Base-by-base conservation (phyloP, 768 basidiomycete genomes). In the Mycena sanguinolenta region DNA sequence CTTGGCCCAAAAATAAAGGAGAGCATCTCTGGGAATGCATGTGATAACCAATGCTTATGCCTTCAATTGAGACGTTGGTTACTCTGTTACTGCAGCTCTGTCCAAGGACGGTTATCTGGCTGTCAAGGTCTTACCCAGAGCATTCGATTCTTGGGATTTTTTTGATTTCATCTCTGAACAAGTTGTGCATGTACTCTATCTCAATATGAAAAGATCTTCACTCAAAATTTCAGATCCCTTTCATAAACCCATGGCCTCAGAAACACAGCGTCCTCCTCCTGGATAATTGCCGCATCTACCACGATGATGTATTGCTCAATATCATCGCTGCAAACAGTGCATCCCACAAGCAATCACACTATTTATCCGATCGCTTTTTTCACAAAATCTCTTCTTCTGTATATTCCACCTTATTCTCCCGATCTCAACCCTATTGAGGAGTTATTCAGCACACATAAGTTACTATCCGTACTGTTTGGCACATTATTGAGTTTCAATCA, bases 261-360 rank as follows among this genome's bases (percentile, higher is more conserved):
- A 53, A 64, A n/a, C 61, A 25, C 16, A 77, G 71, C 28, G 72
- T 80, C 13, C 72, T 80, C 23, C 70, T 79, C 6, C 72, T 75
- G 2, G 75, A 80, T 46, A 80, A 78, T 66, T 80, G 79, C 53
- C 62, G 50, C 7, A 79, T 80, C 4, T 79, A 80, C 52, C 73
- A 80, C 28, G 69, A 73, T 21, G 67, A 75, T 25, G 50, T 39
- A 9, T 49, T 71, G 27, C 63, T 66, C 36, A 65, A 66, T 17
- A 8, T 71, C 17, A 16, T 71, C 19, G n/a, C 62, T 28, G 62
- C 52, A 1, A 54, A 63, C 13, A 39, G 52, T 63, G 3, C 4
- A 25, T 54, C 25, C 13, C 16, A 17, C 27, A 21, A 30, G 10
- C n/a, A 19, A 13, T 30, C 28, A n/a, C 28, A n/a, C 32, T 54